phyloP scores from a whole-genome alignment of 768 basidiomycete species.

The Imleria badia region DNA sequence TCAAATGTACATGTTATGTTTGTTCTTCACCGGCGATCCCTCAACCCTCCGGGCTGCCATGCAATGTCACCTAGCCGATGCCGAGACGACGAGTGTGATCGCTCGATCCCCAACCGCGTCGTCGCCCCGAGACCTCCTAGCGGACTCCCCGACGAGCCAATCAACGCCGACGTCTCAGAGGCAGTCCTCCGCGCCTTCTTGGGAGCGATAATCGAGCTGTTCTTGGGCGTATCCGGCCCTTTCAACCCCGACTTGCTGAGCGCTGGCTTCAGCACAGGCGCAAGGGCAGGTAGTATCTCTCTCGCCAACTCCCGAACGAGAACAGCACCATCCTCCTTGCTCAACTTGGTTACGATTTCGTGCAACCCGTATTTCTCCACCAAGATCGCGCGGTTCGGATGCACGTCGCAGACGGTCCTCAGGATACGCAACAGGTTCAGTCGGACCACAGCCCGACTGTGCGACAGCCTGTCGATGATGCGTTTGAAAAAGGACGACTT shows the following conservation, averaged over 20 bases:
- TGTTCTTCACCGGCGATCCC: slow-evolving; percentile 22
- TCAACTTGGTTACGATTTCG: slow-evolving; percentile 77
- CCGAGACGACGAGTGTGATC: slow-evolving; percentile 41
- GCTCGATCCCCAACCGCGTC: slow-evolving; percentile 35
- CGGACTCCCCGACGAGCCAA: slow-evolving; percentile 19
- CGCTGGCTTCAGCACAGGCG: slow-evolving; percentile 65
- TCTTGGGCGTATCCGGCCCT: slow-evolving; percentile 39
- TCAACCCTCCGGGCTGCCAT: slow-evolving; percentile 43
- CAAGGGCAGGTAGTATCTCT: slow-evolving; percentile 78
- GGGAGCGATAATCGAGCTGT: slow-evolving; percentile 49
- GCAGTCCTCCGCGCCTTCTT: slow-evolving; percentile 67
- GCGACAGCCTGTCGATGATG: slow-evolving; percentile 75
- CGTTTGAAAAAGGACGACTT: slow-evolving; percentile 84
- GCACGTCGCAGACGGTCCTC: slow-evolving; percentile 82
- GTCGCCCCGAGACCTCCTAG: slow-evolving; percentile 17
- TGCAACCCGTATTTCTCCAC: slow-evolving; percentile 82
- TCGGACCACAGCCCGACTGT: slow-evolving; percentile 81
- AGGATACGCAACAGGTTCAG: slow-evolving; percentile 87
- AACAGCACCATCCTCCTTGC: slow-evolving; percentile 85
- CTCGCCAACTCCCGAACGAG: slow-evolving; percentile 86
- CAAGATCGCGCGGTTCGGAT: slow-evolving; percentile 79
- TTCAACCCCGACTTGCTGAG: slow-evolving; percentile 30
- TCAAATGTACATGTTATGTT: slow-evolving; percentile 8
- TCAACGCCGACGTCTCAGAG: slow-evolving; percentile 58
- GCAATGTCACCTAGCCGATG: slow-evolving; percentile 63